Evolutionary conservation across 2,329 filamentous ascomycete genomes (phyloP).

Genomic region (Hypoxylon sp.): DNA sequence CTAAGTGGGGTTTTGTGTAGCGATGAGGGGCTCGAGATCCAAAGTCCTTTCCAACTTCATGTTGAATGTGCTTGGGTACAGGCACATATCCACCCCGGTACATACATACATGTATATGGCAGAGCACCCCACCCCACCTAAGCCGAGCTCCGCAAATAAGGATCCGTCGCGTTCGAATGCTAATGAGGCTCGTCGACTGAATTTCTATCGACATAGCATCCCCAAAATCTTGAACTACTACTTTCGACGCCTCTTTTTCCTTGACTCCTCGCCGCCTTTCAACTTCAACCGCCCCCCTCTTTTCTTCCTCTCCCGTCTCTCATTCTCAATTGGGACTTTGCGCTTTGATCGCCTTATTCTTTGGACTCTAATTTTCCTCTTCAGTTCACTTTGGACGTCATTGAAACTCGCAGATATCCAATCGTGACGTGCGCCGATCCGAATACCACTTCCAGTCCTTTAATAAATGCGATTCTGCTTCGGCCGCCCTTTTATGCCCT

Average conservation of each 20-base stretch:
- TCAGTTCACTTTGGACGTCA: constrained; percentile 15
- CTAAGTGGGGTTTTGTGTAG: too few species aligned
- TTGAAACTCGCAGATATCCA: constrained; percentile 4
- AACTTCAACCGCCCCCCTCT: not conserved
- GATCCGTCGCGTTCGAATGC: constrained; percentile 3
- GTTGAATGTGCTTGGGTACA: too few species aligned
- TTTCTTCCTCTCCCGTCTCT: constrained; percentile 15
- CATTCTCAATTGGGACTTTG: constrained; percentile 28
- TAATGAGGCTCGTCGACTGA: constrained; percentile 26
- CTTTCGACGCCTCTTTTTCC: constrained; percentile 11
- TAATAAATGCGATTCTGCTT: constrained; percentile 28
- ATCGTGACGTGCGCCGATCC: constrained; percentile 20
- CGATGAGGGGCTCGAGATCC: not conserved
- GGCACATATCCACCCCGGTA: not conserved
- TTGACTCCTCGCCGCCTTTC: constrained; percentile 3
- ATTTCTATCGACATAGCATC: not conserved
- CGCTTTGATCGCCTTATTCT: constrained; percentile 28
- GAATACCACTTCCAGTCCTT: constrained; percentile 23
- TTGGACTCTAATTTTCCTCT: constrained; percentile 34
- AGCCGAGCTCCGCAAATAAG: constrained; percentile 6
- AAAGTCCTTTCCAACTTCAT: too few species aligned
- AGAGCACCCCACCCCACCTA: not conserved
- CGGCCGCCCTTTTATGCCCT: constrained; percentile 24
- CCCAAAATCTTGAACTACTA: not conserved
- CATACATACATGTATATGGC: not conserved